Evolutionary conservation across 331 rosid genomes (phyloP).

Genomic region (Cydonia oblonga): DNA sequence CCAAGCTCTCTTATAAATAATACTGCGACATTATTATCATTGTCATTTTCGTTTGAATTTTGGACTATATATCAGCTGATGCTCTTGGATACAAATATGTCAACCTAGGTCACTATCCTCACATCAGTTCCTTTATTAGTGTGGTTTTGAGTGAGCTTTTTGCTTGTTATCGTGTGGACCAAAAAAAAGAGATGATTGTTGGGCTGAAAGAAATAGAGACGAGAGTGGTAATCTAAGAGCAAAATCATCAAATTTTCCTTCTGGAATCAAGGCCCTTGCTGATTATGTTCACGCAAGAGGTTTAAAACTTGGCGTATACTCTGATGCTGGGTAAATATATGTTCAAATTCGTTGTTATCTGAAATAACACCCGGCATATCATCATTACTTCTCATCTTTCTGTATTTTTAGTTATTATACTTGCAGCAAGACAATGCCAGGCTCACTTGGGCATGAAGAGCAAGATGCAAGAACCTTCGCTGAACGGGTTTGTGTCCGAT

Average conservation of each 20-base stretch:
- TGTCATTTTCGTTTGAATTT: not conserved
- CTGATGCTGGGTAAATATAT: conserved; percentile 17
- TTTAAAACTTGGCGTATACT: conserved; percentile 13
- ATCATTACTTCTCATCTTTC: not conserved
- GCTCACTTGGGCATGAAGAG: conserved; percentile 18
- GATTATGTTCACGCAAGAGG: conserved; percentile 16
- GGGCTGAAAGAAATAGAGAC: conserved; percentile 11
- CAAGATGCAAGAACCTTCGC: conserved; percentile 20
- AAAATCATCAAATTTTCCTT: conserved; percentile 16
- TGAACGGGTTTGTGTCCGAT: not conserved
- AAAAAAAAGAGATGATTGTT: conserved; percentile 14
- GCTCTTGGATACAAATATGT: conserved; percentile 23
- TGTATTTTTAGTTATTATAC: conserved; percentile 1
- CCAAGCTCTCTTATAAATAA: not conserved
- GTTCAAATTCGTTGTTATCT: not conserved
- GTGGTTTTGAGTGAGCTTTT: not conserved
- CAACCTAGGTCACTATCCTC: conserved; percentile 1
- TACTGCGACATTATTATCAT: no score
- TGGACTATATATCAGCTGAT: not conserved
- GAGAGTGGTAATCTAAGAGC: conserved; percentile 3
- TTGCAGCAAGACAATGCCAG: conserved; percentile 21
- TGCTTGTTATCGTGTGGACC: not conserved
- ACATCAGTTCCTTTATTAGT: not conserved
- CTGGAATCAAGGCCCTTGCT: conserved; percentile 17
- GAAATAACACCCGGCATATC: not conserved